A percentile compares a stretch with the other conserved stretches of the same genome.
Conservation (phyloP, 2,329 filamentous ascomycete genomes). For the Aspergillus vadensis region DNA sequence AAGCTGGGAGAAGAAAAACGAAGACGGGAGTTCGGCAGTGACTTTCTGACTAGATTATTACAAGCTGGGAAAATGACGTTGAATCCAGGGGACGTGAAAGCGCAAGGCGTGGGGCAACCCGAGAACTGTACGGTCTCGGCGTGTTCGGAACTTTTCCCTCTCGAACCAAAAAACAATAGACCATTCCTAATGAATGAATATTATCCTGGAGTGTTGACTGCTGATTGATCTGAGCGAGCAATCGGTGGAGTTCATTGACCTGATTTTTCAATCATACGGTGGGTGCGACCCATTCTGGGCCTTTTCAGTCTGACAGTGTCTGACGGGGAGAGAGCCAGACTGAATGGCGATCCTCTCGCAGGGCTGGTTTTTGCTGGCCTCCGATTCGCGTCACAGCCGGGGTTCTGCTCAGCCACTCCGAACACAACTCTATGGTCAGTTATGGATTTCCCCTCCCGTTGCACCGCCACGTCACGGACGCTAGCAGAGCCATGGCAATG, state of each 20-base stretch:
- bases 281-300: background rate
- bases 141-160: background rate
- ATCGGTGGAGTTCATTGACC: background rate
- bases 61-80: conserved; percentile 6
- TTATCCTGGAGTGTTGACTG: background rate
- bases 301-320: background rate
- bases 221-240: background rate
- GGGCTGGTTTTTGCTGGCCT: conserved; percentile 7
- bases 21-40: background rate
- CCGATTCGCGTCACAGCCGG: background rate
- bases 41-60: background rate
- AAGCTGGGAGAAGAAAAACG: background rate
- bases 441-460: background rate
- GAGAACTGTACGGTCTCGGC: background rate
- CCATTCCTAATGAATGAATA: background rate
- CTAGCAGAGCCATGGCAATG: background rate
- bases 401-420: conserved; percentile 4
- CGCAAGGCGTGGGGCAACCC: conserved; percentile 3
- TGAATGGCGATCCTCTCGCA: conserved; percentile 7
- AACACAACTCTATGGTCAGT: background rate
- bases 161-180: background rate
- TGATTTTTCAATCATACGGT: background rate
- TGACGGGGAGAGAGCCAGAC: background rate
- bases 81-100: conserved; percentile 4
- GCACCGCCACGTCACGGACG: conserved; percentile 7